Evolutionary conservation across 164 flowering plant genomes (phyloP), one percentile per base, ranked within the genome.

Genomic region (Macadamia integrifolia): DNA sequence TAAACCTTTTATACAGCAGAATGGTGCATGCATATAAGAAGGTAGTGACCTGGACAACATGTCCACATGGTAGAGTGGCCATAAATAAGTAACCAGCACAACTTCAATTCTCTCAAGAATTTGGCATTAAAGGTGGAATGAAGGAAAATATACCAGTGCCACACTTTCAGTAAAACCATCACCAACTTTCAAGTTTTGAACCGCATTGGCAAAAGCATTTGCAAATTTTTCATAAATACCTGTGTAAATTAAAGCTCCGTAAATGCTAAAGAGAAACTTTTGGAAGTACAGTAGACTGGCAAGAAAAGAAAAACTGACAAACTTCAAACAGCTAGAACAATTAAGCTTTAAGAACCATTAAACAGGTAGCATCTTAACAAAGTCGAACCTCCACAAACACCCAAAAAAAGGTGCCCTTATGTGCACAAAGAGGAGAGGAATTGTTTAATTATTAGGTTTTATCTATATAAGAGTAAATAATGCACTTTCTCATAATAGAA

Each of bases 161-260:
- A 84, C 97, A 68, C 93, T 93, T 70, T 92, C 99, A 35, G 58
- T 68, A 70, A 94, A 87, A 43, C 99, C 99, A 83, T 94, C 77
- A 29, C 98, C 99, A 78, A 94, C 99, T 79, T 94, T 82, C 74
- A 94, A 66, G 69, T 74, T 83, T 67, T 87, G 81, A 31, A 90
- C 97, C 62, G 97, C 97, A 66, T 73, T 74, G 58, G 87, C 70
- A 72, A 92, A 89, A 18, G 96, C 97, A 64, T 75, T 73, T 42
- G 87, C 87, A 75, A 94, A 92, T 73, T 90, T 90, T 43, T 89
- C 97, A 80, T 92, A 94, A 55, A 92, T 89, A 74, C 97, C 97
- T 94, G 84, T 94, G 84, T 60, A 75, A 2, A 65, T 15, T 59
- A 62, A 65, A 40, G 11, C 48, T 43, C 42, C 3, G 8, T 28